Conservation (phyloP, 306 rosid species). For the Vigna reflexopilosa region DNA sequence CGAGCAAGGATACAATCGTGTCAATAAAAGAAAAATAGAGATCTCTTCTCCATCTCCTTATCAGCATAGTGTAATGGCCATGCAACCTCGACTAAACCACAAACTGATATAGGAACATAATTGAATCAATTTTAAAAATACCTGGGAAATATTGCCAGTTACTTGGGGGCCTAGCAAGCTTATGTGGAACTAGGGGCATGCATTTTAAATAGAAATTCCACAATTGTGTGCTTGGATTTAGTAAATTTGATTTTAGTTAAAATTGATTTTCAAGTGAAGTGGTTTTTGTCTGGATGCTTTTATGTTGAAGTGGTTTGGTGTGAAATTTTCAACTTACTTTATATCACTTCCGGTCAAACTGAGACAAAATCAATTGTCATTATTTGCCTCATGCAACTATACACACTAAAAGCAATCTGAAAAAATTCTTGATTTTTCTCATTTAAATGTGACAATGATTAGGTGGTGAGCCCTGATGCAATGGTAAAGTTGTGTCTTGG, state of each 20-base stretch:
- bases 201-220: conserved; percentile 8
- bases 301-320: neutral
- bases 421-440: neutral
- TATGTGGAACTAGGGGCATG: neutral
- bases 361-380: neutral
- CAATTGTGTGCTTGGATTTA: neutral
- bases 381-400: neutral
- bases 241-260: neutral
- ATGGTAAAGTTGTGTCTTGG: no score
- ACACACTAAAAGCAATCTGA: conserved; percentile 11
- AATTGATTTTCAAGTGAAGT: neutral
- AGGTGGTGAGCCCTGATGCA: no score
- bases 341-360: neutral
- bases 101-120: conserved; percentile 1
- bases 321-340: neutral
- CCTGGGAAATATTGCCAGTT: conserved; percentile 2
- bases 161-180: conserved; percentile 2
- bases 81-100: conserved; percentile 25
- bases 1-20: no score
- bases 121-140: conserved; percentile 28
- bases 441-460: neutral
- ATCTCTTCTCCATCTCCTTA: neutral
- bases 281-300: neutral
- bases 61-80: conserved; percentile 6
- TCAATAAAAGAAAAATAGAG: no score